These are phyloP conservation scores for Drechmeria coniospora DNA, from an alignment of 2,329 filamentous ascomycete species.

Conservation along the genomic window DNA sequence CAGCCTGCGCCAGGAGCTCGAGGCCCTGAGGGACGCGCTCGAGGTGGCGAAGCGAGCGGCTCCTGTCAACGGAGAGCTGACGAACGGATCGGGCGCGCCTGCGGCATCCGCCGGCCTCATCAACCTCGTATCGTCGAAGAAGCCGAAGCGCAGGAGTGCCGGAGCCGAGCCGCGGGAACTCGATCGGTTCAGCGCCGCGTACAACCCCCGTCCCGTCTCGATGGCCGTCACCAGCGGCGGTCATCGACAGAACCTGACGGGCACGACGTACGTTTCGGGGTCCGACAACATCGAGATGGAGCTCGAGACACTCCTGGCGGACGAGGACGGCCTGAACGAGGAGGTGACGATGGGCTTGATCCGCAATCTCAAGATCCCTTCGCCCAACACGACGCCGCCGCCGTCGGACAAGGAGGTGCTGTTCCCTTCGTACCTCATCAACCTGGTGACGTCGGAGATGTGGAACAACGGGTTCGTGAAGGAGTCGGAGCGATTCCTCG, in stretches of 20 bases:
- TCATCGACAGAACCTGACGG: constrained; percentile 56
- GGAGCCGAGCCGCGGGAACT: constrained; percentile 72
- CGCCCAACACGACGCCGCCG: constrained; percentile 69
- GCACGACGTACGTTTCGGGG: constrained; percentile 63
- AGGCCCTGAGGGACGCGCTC: constrained; percentile 82
- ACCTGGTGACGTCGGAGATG: constrained; percentile 98
- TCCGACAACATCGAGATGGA: constrained; percentile 89
- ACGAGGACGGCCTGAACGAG: constrained; percentile 91
- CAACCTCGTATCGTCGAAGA: constrained; percentile 94
- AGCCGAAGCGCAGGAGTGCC: constrained; percentile 85
- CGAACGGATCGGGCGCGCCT: constrained; percentile 26
- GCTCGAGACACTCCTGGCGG: constrained; percentile 80
- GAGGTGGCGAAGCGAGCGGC: constrained; percentile 68
- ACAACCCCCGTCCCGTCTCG: constrained; percentile 88
- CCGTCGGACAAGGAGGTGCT: constrained; percentile 97
- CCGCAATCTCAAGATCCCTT: constrained; percentile 89
- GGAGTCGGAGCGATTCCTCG: constrained; percentile 95
- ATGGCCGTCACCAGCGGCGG: constrained; percentile 67
- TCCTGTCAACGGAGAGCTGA: constrained; percentile 51
- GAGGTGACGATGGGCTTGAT: constrained; percentile 95
- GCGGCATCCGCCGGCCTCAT: constrained; percentile 63
- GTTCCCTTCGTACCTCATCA: constrained; percentile 97
- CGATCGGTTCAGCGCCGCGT: constrained; percentile 82
- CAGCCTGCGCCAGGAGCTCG: constrained; percentile 72
- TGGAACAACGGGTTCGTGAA: constrained; percentile 99